Base-by-base conservation (phyloP, 192 early-diverging fungal species). In the Mortierella alpina region DNA sequence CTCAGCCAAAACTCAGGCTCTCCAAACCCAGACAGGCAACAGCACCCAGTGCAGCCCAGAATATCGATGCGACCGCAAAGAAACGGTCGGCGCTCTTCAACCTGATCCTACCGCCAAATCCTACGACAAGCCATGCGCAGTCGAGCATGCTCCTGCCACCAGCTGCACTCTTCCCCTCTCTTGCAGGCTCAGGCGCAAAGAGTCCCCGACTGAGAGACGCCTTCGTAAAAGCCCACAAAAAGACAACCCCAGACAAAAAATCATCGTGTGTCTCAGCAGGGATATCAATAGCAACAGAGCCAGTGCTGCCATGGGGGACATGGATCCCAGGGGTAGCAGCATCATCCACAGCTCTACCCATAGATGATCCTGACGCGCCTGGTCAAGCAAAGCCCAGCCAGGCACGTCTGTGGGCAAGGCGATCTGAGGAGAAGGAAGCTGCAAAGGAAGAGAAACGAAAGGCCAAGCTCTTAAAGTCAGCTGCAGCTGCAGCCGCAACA, bases 221-320 rank as follows among this genome's bases (percentile, higher is more conserved):
- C 17, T 47, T 73, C 17, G 64, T 73, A 46, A 65, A 49, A 6
- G 59, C 47, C 42, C 39, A 46, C 7, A 65, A 65, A 20, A 73
- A 52, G 12, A 18, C 15, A 42, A 40, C 12, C 39, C 14, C 12
- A 5, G 15, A 31, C 14, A 31, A 42, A 31, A 42, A 42, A 12
- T n/a, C n/a, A n/a, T n/a, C n/a, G n/a, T 42, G 15, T 9, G 42
- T 5, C 15, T 31, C 31, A 59, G 39, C 40, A 58, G 31, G 13
- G 31, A 13, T 8, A 22, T 12, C 54, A 56, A 22, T 23, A 56
- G 31, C 8, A 14, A 40, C 12, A 58, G 12, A 4, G 22, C 11
- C 10, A 5, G 12, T 39, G 23, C 6, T 7, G 31, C 18, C 2
- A 58, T 20, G 56, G 23, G 23, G 23, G 56, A 15, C 56, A 39